These are phyloP conservation scores for Talaromyces nanjingensis DNA, from an alignment of 495 filamentous ascomycete species.

Conservation along the genomic window DNA sequence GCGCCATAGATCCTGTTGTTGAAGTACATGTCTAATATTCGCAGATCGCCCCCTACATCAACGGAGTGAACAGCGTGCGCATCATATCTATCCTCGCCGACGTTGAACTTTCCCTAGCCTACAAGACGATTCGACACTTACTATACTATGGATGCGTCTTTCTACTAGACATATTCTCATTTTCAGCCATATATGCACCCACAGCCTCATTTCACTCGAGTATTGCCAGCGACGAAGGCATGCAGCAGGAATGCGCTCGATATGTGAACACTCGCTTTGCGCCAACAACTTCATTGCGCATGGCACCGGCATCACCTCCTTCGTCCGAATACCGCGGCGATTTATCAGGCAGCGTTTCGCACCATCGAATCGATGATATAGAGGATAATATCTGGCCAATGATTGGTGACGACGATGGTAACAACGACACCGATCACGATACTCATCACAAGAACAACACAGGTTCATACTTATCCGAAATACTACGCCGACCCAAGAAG, in stretches of 20 bases:
- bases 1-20: background rate
- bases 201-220: slow-evolving; percentile 70
- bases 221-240: slow-evolving; percentile 55
- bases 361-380: background rate
- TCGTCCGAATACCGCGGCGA: slow-evolving; percentile 2
- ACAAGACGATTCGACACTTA: slow-evolving; percentile 78
- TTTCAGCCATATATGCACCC: slow-evolving; percentile 80
- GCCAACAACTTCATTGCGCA: slow-evolving; percentile 7
- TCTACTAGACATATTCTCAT: slow-evolving; percentile 89
- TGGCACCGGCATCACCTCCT: slow-evolving; percentile 20
- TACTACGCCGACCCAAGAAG: slow-evolving; percentile 5
- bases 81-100: slow-evolving; percentile 78
- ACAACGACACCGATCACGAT: slow-evolving; percentile 16
- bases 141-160: slow-evolving; percentile 85
- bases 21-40: background rate
- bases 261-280: slow-evolving; percentile 59
- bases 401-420: slow-evolving; percentile 19
- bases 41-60: slow-evolving; percentile 70
- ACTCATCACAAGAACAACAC: slow-evolving; percentile 6
- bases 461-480: background rate
- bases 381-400: slow-evolving; percentile 40
- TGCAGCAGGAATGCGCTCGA: slow-evolving; percentile 78
- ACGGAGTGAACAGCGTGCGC: slow-evolving; percentile 81
- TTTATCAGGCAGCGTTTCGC: background rate
- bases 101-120: slow-evolving; percentile 74